Conservation (phyloP, 768 basidiomycete genomes). For the Nidularia pulvinata region DNA sequence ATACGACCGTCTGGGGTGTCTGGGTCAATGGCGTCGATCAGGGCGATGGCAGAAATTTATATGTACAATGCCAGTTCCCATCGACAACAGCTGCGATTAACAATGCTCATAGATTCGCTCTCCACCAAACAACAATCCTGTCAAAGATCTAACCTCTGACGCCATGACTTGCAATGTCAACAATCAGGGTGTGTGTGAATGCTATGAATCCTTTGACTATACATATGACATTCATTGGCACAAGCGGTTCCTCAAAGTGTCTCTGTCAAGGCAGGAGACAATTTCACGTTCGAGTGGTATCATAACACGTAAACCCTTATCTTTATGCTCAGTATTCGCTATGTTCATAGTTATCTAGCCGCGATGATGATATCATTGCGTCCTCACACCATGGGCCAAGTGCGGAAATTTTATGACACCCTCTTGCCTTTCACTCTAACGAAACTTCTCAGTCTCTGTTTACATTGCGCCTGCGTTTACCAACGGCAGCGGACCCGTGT, state of each 20-base stretch:
- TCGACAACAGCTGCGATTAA: not conserved
- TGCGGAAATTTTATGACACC: not conserved
- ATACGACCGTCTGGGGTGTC: constrained; percentile 5
- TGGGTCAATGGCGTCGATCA: constrained; percentile 8
- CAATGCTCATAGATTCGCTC: not conserved
- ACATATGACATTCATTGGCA: not conserved
- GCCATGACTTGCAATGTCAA: constrained; percentile 2
- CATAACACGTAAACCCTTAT: not conserved
- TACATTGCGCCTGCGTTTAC: constrained; percentile 6
- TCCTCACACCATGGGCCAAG: constrained; percentile 1
- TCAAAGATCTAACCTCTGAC: not conserved
- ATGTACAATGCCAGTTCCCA: not conserved
- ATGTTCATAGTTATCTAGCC: not conserved
- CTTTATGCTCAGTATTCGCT: not conserved
- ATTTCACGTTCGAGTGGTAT: constrained; percentile 6
- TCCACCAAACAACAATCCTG: constrained; percentile 1
- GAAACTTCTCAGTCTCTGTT: constrained; percentile 1
- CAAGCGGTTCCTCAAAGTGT: not conserved
- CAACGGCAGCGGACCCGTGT: constrained; percentile 2
- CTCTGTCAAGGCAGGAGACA: constrained; percentile 6
- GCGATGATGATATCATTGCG: constrained; percentile 2
- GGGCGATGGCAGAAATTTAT: constrained; percentile 4
- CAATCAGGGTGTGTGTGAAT: not conserved
- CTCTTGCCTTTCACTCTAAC: too few relatives aligned
- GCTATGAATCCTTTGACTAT: too few relatives aligned